A percentile compares a stretch with the other conserved stretches of the same genome.
phyloP scores from a whole-genome alignment of 371 early-diverging fungal genomes.

The Amoeboaphelidium protococcarum region DNA sequence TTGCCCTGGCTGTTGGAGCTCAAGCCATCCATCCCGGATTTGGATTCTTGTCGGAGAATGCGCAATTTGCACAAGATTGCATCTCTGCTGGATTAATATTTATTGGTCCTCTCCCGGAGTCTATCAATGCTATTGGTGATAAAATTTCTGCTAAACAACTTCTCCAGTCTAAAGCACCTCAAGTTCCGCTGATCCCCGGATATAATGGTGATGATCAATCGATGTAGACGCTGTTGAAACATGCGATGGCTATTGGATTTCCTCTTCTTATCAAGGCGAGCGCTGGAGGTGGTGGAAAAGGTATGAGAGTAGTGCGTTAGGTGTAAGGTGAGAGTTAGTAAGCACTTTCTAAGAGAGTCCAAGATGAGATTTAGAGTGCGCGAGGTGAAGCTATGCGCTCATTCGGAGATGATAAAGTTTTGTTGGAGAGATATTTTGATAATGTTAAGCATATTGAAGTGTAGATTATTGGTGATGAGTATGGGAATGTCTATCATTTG shows the following conservation, averaged over 20 bases:
- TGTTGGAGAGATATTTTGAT: constrained; percentile 3
- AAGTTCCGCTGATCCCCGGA: not conserved
- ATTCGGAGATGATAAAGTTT: not conserved
- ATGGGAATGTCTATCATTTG: constrained; percentile 2
- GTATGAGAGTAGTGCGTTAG: constrained; percentile 1
- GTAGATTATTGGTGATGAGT: constrained; percentile 6
- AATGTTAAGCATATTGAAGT: constrained; percentile 11
- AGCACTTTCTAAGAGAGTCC: not conserved
- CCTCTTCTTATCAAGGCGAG: constrained; percentile 8
- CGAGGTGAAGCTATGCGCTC: constrained; percentile 2
- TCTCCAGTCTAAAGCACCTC: not conserved
- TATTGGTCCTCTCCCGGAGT: not conserved
- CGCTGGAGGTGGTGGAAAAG: constrained; percentile 10
- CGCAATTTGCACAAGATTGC: not conserved
- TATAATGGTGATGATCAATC: not conserved
- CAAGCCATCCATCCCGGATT: constrained; percentile 1
- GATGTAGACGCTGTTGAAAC: not conserved
- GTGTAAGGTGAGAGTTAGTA: not conserved
- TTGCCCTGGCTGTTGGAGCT: not conserved
- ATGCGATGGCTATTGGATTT: not conserved
- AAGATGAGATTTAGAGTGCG: not conserved
- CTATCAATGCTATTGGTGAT: not conserved
- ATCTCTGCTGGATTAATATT: not conserved
- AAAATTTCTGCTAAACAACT: not conserved
- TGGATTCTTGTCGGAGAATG: constrained; percentile 1